These are phyloP conservation scores for Ophiocytium majus DNA, from an alignment of 352 stramenopile genomes.

Conservation along the genomic window DNA sequence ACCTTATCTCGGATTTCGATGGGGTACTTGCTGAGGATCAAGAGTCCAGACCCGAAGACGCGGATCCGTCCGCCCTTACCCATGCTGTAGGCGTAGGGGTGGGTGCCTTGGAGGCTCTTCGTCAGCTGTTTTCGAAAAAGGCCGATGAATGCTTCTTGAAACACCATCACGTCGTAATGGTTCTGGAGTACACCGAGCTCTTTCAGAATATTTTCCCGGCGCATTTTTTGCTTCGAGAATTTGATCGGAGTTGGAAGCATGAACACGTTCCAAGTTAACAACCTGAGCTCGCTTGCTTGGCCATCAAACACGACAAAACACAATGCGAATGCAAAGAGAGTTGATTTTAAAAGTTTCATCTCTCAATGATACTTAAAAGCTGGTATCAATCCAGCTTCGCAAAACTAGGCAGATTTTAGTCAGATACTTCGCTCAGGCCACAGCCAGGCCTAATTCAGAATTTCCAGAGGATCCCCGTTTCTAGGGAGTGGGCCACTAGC, in stretches of 20 bases:
- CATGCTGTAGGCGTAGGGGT: not conserved
- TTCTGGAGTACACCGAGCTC: too few relatives aligned
- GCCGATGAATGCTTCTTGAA: not conserved
- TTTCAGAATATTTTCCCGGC: not conserved
- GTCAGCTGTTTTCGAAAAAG: not conserved
- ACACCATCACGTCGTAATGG: not conserved
- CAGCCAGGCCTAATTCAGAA: too few relatives aligned
- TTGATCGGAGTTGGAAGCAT: conserved; percentile 8
- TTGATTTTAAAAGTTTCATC: too few relatives aligned
- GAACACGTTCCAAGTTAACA: not conserved
- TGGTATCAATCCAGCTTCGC: too few relatives aligned
- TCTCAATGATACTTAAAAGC: too few relatives aligned
- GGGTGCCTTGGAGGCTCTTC: not conserved
- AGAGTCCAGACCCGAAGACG: not conserved
- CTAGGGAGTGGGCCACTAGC: too few relatives aligned
- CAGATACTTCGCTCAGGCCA: too few relatives aligned
- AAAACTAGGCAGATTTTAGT: too few relatives aligned
- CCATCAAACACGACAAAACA: too few relatives aligned
- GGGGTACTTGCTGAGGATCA: not conserved
- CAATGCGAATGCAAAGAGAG: too few relatives aligned
- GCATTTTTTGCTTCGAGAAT: not conserved
- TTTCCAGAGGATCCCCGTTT: too few relatives aligned
- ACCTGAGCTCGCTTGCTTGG: not conserved
- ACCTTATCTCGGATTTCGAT: not conserved
- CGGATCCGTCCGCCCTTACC: too few relatives aligned